These are phyloP conservation scores for Auriscalpium vulgare DNA, from an alignment of 768 basidiomycete genomes.

Conservation along the genomic window DNA sequence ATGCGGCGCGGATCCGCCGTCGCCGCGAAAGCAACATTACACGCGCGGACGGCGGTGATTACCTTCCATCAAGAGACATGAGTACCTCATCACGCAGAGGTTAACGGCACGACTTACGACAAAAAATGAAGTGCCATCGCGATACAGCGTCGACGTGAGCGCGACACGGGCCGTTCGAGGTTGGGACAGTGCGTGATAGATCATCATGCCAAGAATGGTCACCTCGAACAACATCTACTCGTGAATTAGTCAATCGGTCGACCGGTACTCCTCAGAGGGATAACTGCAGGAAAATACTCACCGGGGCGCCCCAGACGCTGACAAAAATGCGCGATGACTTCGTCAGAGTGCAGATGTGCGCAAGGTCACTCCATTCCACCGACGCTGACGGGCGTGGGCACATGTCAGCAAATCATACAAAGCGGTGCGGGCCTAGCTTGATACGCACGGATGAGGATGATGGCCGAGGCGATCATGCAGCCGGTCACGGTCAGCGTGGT, in stretches of 20 bases:
- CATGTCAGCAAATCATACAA: too few relatives aligned
- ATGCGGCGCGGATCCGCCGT: neutral
- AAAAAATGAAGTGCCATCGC: conserved; percentile 30
- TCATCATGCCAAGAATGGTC: conserved; percentile 23
- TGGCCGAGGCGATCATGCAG: conserved; percentile 12
- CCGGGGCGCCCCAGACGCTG: conserved; percentile 27
- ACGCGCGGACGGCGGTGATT: neutral
- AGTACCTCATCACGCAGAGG: neutral
- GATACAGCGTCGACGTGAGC: conserved; percentile 23
- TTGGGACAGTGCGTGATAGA: conserved; percentile 28
- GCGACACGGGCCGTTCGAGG: conserved; percentile 23
- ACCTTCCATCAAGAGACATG: neutral
- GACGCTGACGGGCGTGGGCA: conserved; percentile 13
- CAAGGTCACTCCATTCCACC: conserved; percentile 15
- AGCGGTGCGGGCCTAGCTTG: too few relatives aligned
- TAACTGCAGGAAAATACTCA: conserved; percentile 9
- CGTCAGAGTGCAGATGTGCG: conserved; percentile 23
- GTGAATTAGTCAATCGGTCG: neutral
- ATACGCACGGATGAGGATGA: neutral
- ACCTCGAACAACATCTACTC: conserved; percentile 28
- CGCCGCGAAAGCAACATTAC: neutral
- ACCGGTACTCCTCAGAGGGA: neutral
- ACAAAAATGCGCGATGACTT: conserved; percentile 14
- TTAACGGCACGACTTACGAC: conserved; percentile 20
- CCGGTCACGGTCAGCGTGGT: conserved; percentile 19